These are phyloP conservation scores for Lasiosphaeris hirsuta DNA, from an alignment of 495 filamentous ascomycete species.

Conservation along the genomic window DNA sequence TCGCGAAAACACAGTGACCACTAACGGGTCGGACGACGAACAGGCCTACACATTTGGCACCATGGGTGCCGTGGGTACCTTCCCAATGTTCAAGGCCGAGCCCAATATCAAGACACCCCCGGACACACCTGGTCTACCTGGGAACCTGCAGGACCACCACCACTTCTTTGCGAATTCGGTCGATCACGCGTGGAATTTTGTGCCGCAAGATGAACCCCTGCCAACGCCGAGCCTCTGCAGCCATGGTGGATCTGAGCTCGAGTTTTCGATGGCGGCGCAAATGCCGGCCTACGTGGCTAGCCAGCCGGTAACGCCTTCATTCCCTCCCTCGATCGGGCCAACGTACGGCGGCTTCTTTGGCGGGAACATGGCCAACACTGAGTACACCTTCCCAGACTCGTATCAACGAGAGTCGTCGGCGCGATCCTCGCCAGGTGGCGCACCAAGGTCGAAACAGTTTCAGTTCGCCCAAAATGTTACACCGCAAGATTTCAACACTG, in stretches of 20 bases:
- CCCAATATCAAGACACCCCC: conserved; percentile 44
- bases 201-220: conserved; percentile 39
- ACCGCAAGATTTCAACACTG: conserved; percentile 40
- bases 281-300: conserved; percentile 42
- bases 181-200: conserved; percentile 31
- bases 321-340: conserved; percentile 36
- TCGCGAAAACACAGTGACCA: conserved; percentile 31
- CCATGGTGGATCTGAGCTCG: conserved; percentile 38
- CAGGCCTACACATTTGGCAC: conserved; percentile 30
- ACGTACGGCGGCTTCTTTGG: conserved; percentile 32
- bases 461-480: conserved; percentile 51
- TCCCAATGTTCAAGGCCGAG: conserved; percentile 32
- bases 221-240: conserved; percentile 44
- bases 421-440: conserved; percentile 38
- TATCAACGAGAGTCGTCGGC: conserved; percentile 40
- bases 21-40: conserved; percentile 38
- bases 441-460: conserved; percentile 40
- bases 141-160: conserved; percentile 27
- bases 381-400: conserved; percentile 43
- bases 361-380: conserved; percentile 28
- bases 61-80: conserved; percentile 14
- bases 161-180: conserved; percentile 28
- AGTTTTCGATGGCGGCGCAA: conserved; percentile 35
- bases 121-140: conserved; percentile 39
- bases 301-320: conserved; percentile 43